phyloP scores from a whole-genome alignment of 2,329 filamentous ascomycete species.

The Fonsecaea monophora region DNA sequence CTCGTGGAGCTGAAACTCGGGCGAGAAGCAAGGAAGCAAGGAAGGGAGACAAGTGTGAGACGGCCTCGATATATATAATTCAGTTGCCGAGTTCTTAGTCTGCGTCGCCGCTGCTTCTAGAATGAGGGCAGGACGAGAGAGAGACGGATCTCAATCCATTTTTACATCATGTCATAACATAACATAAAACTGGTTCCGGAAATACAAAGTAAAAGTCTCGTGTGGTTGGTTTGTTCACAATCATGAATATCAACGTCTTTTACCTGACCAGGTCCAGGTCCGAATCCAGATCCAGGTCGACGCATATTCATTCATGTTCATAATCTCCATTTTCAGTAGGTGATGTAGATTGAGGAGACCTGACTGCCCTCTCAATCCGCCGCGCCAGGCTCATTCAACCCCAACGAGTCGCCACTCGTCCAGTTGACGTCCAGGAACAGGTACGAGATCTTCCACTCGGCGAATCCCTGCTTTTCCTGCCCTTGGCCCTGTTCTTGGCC shows the following conservation, averaged over 20 bases:
- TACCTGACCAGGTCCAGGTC: too few relatives aligned
- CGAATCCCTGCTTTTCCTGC: background rate
- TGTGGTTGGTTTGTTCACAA: too few relatives aligned
- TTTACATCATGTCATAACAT: too few relatives aligned
- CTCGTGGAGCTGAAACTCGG: background rate
- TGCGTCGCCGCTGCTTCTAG: too few relatives aligned
- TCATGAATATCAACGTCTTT: too few relatives aligned
- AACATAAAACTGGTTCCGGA: too few relatives aligned
- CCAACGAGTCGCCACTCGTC: constrained; percentile 26
- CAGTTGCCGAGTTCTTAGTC: background rate
- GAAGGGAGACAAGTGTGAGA: background rate
- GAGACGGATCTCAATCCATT: too few relatives aligned
- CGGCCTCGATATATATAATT: background rate
- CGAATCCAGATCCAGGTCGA: too few relatives aligned
- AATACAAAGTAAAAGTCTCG: too few relatives aligned
- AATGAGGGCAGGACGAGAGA: too few relatives aligned
- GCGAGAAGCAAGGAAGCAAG: background rate
- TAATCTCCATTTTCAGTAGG: too few relatives aligned
- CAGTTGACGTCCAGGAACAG: constrained; percentile 31
- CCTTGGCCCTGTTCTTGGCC: background rate
- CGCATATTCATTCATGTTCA: too few relatives aligned
- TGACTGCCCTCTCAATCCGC: background rate
- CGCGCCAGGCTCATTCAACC: constrained; percentile 28
- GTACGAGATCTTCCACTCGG: constrained; percentile 30
- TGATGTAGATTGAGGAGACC: background rate